These are phyloP conservation scores for Tinospora cordifolia DNA, from an alignment of 164 flowering plant genomes.

Conservation along the genomic window DNA sequence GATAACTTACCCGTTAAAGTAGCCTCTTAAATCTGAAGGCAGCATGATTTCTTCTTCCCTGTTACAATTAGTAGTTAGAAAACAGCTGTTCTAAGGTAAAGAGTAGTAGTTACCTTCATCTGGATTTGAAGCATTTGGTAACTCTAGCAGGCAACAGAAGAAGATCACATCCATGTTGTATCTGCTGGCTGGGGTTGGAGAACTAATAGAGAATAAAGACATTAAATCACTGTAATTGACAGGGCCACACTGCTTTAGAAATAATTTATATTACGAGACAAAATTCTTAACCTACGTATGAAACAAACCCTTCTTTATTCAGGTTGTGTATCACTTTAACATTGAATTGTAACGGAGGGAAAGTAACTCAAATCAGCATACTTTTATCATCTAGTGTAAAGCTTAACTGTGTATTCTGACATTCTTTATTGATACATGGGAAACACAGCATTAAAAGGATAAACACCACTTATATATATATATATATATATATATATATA, in stretches of 20 bases:
- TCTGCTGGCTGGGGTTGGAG: background rate
- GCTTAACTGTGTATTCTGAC: background rate
- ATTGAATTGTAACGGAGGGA: background rate
- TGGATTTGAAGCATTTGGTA: background rate
- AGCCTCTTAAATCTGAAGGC: background rate
- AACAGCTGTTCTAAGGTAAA: background rate
- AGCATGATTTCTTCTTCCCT: background rate
- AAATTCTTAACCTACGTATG: background rate
- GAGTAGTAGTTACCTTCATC: background rate
- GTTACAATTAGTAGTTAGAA: background rate
- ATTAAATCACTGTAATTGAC: background rate
- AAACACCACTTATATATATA: too few relatives aligned
- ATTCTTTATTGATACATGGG: background rate
- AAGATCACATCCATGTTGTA: background rate
- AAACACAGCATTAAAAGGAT: too few relatives aligned
- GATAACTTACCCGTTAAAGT: background rate
- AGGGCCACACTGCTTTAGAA: constrained; percentile 3
- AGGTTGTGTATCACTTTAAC: background rate
- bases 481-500: too few relatives aligned
- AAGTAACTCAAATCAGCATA: background rate
- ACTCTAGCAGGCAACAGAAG: background rate
- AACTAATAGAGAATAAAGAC: background rate
- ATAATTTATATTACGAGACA: background rate
- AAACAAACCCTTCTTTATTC: background rate
- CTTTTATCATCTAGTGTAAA: background rate